Conservation (phyloP, 2,329 filamentous ascomycete species). For the Orbilia ellipsospora region DNA sequence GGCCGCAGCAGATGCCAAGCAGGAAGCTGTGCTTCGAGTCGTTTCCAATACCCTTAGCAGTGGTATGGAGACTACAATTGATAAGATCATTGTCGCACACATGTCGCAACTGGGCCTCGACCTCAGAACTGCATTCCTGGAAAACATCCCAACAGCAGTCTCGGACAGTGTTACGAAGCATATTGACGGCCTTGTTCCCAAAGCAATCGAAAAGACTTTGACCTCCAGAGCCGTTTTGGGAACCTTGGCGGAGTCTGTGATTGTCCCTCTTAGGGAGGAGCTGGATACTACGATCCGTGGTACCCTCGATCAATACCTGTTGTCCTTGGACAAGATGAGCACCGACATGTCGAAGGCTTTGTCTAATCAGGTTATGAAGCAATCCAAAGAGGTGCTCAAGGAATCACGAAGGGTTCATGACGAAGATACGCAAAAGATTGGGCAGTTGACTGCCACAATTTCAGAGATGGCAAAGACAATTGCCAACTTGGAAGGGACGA, state of each 20-base stretch:
- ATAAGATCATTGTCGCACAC: conserved; percentile 78
- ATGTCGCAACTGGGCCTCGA: conserved; percentile 82
- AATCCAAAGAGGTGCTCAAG: conserved; percentile 44
- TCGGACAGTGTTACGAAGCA: conserved; percentile 77
- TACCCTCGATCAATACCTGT: conserved; percentile 30
- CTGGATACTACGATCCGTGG: conserved; percentile 57
- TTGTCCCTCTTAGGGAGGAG: conserved; percentile 57
- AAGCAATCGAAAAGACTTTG: conserved; percentile 66
- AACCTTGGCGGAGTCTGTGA: conserved; percentile 24
- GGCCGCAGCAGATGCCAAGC: conserved; percentile 72
- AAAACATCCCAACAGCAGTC: conserved; percentile 74
- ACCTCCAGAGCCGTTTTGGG: conserved; percentile 34
- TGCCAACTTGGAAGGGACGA: conserved; percentile 74
- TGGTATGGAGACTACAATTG: conserved; percentile 79
- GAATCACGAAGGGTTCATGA: conserved; percentile 63
- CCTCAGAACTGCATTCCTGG: conserved; percentile 77
- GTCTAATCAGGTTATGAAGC: conserved; percentile 37
- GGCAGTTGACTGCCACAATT: conserved; percentile 76
- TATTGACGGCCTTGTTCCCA: conserved; percentile 76
- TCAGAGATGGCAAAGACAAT: conserved; percentile 75
- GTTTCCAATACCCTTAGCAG: conserved; percentile 76
- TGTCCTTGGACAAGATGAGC: conserved; percentile 34
- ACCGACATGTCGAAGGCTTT: conserved; percentile 60
- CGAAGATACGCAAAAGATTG: conserved; percentile 73
- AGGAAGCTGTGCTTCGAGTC: conserved; percentile 75